Percentiles rank a stretch among this genome's conserved stretches.
phyloP scores from a whole-genome alignment of 2,329 filamentous ascomycete genomes.

The Coniochaeta sp. region DNA sequence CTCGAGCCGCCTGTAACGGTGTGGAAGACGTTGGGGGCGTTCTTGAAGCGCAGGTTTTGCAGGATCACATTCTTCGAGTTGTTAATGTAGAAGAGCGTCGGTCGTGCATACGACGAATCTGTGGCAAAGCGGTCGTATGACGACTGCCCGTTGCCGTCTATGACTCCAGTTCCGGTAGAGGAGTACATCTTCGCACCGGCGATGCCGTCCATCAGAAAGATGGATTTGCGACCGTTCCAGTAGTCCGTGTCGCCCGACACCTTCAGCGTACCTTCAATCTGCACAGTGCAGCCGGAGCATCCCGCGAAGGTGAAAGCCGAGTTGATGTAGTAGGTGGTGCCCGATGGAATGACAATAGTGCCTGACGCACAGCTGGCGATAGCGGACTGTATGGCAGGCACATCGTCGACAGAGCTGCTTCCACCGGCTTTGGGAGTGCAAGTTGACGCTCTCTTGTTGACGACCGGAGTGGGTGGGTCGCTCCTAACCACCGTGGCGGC shows the following conservation, averaged over 20 bases:
- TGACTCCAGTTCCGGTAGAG: conserved; percentile 14
- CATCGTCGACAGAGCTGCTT: conserved; percentile 26
- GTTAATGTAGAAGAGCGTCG: conserved; percentile 32
- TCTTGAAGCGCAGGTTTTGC: conserved; percentile 27
- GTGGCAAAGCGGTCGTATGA: conserved; percentile 30
- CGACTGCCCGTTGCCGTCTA: conserved; percentile 38
- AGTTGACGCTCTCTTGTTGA: conserved; percentile 2
- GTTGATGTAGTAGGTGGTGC: conserved; percentile 32
- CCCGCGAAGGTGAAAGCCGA: conserved; percentile 32
- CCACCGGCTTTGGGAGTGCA: conserved; percentile 9
- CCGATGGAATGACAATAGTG: conserved; percentile 33
- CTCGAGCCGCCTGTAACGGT: conserved; percentile 25
- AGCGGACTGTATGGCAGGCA: conserved; percentile 32
- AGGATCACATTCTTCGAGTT: conserved; percentile 27
- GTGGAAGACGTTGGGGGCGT: conserved; percentile 37
- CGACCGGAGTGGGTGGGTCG: neutral
- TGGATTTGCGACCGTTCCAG: conserved; percentile 31
- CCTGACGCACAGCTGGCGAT: conserved; percentile 28
- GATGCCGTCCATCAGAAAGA: conserved; percentile 29
- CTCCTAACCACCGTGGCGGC: neutral
- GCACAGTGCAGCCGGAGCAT: conserved; percentile 34
- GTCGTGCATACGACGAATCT: conserved; percentile 27
- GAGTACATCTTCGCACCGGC: conserved; percentile 30
- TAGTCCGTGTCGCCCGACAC: conserved; percentile 28
- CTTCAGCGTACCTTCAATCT: conserved; percentile 35